Evolutionary conservation across 176 grass and related monocot species (phyloP).

Genomic region (Rhynchospora pubera): DNA sequence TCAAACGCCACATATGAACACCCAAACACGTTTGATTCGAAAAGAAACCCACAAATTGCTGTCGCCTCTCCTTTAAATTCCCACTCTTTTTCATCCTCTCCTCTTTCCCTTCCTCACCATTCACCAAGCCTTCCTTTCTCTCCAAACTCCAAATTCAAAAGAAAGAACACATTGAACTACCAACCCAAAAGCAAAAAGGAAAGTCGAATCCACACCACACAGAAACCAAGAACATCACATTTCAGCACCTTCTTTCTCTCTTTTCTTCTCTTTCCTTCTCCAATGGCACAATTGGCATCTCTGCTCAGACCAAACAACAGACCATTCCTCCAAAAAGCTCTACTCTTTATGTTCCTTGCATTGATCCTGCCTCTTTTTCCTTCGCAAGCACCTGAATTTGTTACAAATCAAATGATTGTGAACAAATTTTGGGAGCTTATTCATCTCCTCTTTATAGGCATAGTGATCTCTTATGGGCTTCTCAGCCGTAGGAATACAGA

Average conservation of each 20-base stretch:
- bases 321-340: constrained; percentile 44
- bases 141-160: neutral
- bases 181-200: constrained; percentile 12
- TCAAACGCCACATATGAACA: neutral
- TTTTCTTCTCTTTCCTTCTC: neutral
- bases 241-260: neutral
- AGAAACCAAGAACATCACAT: constrained; percentile 15
- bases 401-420: constrained; percentile 39
- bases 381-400: constrained; percentile 40
- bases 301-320: constrained; percentile 37
- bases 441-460: constrained; percentile 76
- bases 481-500: constrained; percentile 70
- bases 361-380: constrained; percentile 55
- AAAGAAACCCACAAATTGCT: neutral
- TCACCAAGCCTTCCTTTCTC: neutral
- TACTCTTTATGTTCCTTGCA: constrained; percentile 42
- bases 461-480: constrained; percentile 81
- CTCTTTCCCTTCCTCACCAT: constrained; percentile 25
- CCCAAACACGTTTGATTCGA: neutral
- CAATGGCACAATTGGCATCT: constrained; percentile 50
- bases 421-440: constrained; percentile 79
- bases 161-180: neutral
- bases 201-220: neutral
- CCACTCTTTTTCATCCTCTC: neutral
- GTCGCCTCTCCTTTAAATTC: constrained; percentile 8